Evolutionary conservation across 352 stramenopile genomes (phyloP).

Genomic region (Globisporangium megalacanthum): DNA sequence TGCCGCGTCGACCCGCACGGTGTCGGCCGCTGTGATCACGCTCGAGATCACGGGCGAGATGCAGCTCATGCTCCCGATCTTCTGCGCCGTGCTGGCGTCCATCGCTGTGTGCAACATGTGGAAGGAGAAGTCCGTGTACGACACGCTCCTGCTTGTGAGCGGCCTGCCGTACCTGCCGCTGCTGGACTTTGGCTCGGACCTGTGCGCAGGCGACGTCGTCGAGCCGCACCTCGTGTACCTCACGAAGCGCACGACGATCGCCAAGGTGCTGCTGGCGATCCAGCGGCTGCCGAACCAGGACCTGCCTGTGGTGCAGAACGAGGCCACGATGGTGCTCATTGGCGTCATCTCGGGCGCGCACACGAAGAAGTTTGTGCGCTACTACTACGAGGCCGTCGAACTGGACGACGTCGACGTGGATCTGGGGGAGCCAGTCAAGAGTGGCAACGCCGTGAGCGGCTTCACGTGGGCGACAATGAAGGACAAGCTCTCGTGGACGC

Average conservation of each 20-base stretch:
- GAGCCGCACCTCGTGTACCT: conserved; percentile 69
- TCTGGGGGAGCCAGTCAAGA: conserved; percentile 57
- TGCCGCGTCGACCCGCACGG: conserved; percentile 58
- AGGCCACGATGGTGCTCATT: conserved; percentile 59
- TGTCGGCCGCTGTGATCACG: conserved; percentile 84
- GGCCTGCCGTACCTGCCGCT: conserved; percentile 83
- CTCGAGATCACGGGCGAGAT: conserved; percentile 84
- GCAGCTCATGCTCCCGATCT: conserved; percentile 76
- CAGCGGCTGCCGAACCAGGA: conserved; percentile 66
- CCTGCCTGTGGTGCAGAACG: conserved; percentile 68
- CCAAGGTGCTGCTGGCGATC: conserved; percentile 64
- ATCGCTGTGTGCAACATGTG: conserved; percentile 63
- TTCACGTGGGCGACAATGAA: conserved; percentile 63
- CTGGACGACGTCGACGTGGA: conserved; percentile 60
- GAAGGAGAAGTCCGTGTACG: conserved; percentile 76
- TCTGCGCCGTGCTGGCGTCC: conserved; percentile 60
- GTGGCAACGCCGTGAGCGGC: conserved; percentile 13
- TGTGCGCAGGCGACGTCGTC: conserved; percentile 60
- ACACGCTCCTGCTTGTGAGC: conserved; percentile 70
- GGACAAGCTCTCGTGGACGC: conserved; percentile 41
- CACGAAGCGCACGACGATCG: conserved; percentile 63
- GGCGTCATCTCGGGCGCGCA: conserved; percentile 56
- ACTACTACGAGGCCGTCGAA: conserved; percentile 47
- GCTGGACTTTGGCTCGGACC: conserved; percentile 59
- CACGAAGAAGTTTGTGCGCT: conserved; percentile 54